Conservation (phyloP, 2,329 filamentous ascomycete species). For the Apiospora malaysiana region DNA sequence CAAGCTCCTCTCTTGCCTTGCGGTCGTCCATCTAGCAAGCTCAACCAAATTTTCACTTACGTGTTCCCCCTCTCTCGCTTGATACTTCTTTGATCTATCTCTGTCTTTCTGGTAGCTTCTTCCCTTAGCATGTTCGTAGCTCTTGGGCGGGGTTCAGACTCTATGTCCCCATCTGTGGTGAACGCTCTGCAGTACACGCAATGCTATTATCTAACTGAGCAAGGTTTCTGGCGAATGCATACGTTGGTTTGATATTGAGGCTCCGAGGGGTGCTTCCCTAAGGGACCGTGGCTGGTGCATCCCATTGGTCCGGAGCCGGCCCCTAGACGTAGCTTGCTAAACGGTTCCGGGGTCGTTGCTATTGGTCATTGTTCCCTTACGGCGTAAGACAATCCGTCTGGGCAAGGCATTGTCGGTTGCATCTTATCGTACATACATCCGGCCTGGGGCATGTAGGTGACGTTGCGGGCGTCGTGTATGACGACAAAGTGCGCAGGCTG, state of each 20-base stretch:
- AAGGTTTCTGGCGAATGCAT: background rate
- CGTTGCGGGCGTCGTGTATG: background rate
- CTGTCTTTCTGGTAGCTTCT: background rate
- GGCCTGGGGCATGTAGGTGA: background rate
- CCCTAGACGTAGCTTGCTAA: no score
- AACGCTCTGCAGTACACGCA: no score
- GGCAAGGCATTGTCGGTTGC: background rate
- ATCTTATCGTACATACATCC: background rate
- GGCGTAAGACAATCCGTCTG: background rate
- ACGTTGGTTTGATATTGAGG: background rate
- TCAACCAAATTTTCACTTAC: background rate
- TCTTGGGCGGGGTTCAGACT: no score
- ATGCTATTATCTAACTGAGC: no score
- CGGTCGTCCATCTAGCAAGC: background rate
- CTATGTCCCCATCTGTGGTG: no score
- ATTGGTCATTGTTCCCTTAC: background rate
- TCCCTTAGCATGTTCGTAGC: no score
- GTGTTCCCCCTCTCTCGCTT: background rate
- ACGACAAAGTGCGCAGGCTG: background rate
- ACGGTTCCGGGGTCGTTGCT: no score
- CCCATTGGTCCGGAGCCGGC: background rate
- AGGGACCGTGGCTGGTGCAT: background rate
- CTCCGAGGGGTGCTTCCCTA: background rate
- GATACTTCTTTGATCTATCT: background rate
- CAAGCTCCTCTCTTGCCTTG: background rate